phyloP scores from a whole-genome alignment of 176 grass and related monocot species.

The Ampelocalamus luodianensis region DNA sequence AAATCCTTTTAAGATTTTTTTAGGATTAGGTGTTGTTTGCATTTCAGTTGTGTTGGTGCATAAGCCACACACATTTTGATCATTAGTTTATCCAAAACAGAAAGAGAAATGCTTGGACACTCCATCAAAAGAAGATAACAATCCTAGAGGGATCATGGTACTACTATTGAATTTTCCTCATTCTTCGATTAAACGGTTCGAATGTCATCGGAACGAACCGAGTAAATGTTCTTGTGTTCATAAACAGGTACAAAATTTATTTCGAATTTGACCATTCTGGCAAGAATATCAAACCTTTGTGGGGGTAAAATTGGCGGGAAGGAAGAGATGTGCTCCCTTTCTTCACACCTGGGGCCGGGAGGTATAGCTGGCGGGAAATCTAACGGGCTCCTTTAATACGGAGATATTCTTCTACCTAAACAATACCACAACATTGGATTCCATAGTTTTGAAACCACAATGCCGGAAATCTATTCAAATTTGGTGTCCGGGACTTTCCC shows the following conservation, averaged over 20 bases:
- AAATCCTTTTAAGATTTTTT: neutral
- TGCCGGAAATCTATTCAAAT: conserved; percentile 4
- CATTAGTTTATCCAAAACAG: neutral
- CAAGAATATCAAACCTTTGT: neutral
- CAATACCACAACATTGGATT: conserved; percentile 6
- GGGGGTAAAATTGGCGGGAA: conserved; percentile 30
- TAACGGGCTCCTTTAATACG: conserved; percentile 33
- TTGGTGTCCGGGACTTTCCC: neutral
- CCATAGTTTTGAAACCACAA: neutral
- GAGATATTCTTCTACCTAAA: conserved; percentile 30
- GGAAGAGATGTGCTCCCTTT: neutral
- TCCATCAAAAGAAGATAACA: neutral
- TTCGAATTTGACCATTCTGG: neutral
- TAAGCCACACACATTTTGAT: neutral
- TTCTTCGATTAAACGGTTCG: neutral
- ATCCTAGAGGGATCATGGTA: neutral
- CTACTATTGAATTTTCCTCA: neutral
- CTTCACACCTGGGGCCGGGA: neutral
- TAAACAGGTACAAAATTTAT: neutral
- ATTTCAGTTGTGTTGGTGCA: neutral
- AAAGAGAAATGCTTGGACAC: neutral
- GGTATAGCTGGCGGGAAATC: conserved; percentile 39
- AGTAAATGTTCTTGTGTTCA: neutral
- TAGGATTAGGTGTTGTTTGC: neutral
- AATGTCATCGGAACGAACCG: neutral